Conservation (phyloP, 2,329 filamentous ascomycete genomes). For the Monilinia fructicola region DNA sequence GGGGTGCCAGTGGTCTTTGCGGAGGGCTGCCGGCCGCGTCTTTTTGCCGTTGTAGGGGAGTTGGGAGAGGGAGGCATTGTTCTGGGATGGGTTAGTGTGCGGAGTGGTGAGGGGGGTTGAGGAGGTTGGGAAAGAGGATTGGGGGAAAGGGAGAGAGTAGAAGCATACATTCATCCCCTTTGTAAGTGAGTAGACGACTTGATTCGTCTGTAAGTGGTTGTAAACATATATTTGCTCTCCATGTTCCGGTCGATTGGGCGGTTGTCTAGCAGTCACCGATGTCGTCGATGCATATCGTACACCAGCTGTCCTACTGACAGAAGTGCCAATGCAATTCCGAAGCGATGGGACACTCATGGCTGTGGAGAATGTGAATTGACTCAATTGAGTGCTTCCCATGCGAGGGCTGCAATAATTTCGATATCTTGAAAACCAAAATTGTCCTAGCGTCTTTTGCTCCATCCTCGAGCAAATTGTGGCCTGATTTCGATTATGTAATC, state of each 20-base stretch:
- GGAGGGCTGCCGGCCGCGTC: constrained; percentile 59
- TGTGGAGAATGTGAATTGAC: constrained; percentile 23
- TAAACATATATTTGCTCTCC: constrained; percentile 44
- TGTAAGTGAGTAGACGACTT: constrained; percentile 45
- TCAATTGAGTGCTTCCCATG: constrained; percentile 7
- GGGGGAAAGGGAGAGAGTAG: background rate
- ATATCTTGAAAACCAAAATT: constrained; percentile 24
- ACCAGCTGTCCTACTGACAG: constrained; percentile 10
- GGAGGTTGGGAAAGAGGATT: background rate
- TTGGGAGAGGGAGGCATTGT: constrained; percentile 53
- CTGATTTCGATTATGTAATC: constrained; percentile 3
- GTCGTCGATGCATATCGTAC: constrained; percentile 27
- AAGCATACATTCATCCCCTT: constrained; percentile 40
- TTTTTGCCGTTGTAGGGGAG: constrained; percentile 69
- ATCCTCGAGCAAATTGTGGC: background rate
- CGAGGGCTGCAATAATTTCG: constrained; percentile 15
- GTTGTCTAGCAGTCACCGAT: constrained; percentile 11
- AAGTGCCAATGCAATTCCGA: constrained; percentile 19
- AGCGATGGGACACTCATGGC: constrained; percentile 29
- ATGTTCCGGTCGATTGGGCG: constrained; percentile 33
- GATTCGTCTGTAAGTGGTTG: constrained; percentile 44
- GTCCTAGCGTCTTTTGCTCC: constrained; percentile 20
- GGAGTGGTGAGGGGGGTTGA: background rate
- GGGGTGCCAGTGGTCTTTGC: constrained; percentile 66
- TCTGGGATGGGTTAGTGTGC: constrained; percentile 36